Evolutionary conservation across 2,329 filamentous ascomycete genomes (phyloP).

Genomic region (Phyllosticta citribraziliensis): DNA sequence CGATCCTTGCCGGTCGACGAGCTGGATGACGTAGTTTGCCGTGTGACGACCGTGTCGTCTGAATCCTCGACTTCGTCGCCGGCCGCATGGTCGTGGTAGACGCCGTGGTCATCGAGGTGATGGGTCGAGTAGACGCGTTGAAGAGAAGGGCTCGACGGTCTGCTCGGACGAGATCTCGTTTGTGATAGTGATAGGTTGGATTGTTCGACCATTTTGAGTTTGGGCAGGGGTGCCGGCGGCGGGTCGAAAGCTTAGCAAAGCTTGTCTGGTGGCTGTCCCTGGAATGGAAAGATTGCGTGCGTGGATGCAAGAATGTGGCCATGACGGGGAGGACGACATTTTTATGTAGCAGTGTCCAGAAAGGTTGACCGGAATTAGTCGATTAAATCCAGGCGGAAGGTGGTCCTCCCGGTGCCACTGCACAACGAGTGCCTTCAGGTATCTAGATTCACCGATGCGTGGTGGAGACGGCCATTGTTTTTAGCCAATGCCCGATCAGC

Average conservation of each 20-base stretch:
- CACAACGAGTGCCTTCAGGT: background rate
- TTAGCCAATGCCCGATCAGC: background rate
- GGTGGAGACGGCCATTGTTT: background rate
- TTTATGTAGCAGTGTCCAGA: background rate
- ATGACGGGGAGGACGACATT: background rate
- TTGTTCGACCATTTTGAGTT: conserved; percentile 2
- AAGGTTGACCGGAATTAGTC: background rate
- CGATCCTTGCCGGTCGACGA: conserved; percentile 10
- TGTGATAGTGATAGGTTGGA: conserved; percentile 1
- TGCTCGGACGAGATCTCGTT: conserved; percentile 13
- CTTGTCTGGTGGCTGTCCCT: background rate
- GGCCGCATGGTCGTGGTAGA: conserved; percentile 24
- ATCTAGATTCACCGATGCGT: background rate
- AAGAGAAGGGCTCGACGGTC: conserved; percentile 16
- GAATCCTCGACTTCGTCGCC: conserved; percentile 4
- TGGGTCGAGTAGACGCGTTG: conserved; percentile 21
- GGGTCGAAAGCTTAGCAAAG: conserved; percentile 6
- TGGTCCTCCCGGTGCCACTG: background rate
- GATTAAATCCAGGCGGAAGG: background rate
- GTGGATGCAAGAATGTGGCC: background rate
- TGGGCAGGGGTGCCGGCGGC: background rate
- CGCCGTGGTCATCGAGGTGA: conserved; percentile 25
- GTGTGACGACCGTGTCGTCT: background rate
- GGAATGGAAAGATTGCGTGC: background rate
- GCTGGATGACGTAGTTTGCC: background rate